Evolutionary conservation across 2,329 filamentous ascomycete genomes (phyloP).

Genomic region (Fusarium sp.): DNA sequence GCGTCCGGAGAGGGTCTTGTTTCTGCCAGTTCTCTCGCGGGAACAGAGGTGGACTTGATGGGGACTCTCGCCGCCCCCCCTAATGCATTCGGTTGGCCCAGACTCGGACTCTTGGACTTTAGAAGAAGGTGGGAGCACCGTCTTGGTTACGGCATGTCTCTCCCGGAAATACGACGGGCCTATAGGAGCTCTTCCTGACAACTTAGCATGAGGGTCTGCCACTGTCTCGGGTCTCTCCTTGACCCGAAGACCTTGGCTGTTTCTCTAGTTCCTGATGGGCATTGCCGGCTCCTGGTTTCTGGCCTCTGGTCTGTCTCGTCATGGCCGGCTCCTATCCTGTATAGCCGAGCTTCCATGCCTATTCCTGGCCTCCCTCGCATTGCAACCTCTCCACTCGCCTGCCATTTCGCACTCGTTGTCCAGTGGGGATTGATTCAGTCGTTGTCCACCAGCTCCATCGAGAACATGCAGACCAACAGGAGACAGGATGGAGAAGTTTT

Average conservation of each 20-base stretch:
- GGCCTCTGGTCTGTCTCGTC: background rate
- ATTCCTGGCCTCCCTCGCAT: constrained; percentile 3
- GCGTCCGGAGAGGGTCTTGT: background rate
- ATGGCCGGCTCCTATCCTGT: background rate
- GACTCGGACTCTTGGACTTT: background rate
- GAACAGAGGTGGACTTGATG: constrained; percentile 1
- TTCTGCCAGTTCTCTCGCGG: background rate
- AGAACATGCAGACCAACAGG: constrained; percentile 5
- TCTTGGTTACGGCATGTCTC: background rate
- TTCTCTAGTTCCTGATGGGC: background rate
- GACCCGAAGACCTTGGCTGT: background rate
- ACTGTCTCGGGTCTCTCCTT: constrained; percentile 4
- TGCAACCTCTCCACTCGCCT: background rate
- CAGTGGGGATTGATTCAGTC: constrained; percentile 9
- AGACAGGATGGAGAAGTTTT: constrained; percentile 17
- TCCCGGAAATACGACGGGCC: background rate
- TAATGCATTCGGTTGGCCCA: background rate
- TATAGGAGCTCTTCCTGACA: background rate
- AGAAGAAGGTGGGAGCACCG: constrained; percentile 1
- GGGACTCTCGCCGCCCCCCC: background rate
- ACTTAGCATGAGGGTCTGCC: background rate
- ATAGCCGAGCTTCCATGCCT: background rate
- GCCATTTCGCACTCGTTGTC: constrained; percentile 3
- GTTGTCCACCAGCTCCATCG: background rate
- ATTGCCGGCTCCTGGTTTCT: background rate